Base-by-base conservation (phyloP, 495 filamentous ascomycete species). In the Wilcoxina mikolae region DNA sequence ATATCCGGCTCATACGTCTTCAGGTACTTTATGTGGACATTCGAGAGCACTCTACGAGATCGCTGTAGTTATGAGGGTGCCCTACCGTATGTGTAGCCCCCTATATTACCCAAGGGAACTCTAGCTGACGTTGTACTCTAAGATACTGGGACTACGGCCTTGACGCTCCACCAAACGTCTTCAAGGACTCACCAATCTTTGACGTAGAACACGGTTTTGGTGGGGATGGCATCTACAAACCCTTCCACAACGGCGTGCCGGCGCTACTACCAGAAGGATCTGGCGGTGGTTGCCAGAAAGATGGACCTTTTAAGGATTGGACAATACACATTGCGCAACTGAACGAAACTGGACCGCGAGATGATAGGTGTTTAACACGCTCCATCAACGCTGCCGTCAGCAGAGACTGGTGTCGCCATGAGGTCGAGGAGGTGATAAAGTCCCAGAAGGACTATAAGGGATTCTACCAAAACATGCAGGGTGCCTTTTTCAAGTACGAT, bases 111-210 rank as follows among this genome's bases (percentile, higher is more conserved):
- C 28, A 9, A 42, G n/a, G 12, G 27, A 33, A 47, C 5, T 9
- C 23, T 10, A 20, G 20, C 18, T 20, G 45, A 49, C 45, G 5
- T 49, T 18, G 4, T n/a, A n/a, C n/a, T 23, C 7, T 23, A n/a
- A 71, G 69, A 23, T 73, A 72, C 57, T 74, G 72, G 73, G 63
- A 73, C 51, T 71, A 72, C 51, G 15, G 60, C 1, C 46, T 59
- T 25, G 72, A 74, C 51, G 64, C 64, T 10, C 69, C 58, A 41
- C 48, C 45, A 7, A 46, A 18, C 0, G 53, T 67, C n/a, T 64
- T 72, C 25, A 42, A 17, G 2, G 28, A 45, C 18, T 68, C 69
- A 2, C 38, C 57, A 2, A 26, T 74, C 3, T 68, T 73, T 39
- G 70, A 71, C 45, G 48, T 58, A 0, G 56, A 59, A 7, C 54